phyloP scores from a whole-genome alignment of 192 early-diverging fungal genomes.

The Gonapodya prolifera region DNA sequence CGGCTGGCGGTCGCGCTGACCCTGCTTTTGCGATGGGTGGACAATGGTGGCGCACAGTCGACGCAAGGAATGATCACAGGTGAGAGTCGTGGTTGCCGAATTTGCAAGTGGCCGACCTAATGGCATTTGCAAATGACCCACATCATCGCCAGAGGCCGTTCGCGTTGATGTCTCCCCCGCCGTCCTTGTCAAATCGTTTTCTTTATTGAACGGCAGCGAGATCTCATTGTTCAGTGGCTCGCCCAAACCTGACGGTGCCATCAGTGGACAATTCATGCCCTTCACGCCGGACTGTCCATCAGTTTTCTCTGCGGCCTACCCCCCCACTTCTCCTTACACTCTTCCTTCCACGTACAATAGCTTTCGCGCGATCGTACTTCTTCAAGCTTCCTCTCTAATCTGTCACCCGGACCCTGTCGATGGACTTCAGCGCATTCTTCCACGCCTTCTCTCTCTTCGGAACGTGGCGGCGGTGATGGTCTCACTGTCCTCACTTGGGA shows the following conservation, averaged over 20 bases:
- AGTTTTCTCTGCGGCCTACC: not conserved
- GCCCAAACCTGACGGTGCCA: not conserved
- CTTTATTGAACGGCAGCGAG: not conserved
- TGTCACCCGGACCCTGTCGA: not conserved
- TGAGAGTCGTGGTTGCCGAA: no score
- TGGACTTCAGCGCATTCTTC: not conserved
- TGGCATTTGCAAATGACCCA: no score
- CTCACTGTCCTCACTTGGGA: not conserved
- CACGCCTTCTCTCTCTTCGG: not conserved
- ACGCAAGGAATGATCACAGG: not conserved
- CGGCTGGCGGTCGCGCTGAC: not conserved
- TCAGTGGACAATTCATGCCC: not conserved
- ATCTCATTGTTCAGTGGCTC: not conserved
- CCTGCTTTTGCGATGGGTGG: no score
- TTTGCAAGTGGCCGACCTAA: no score
- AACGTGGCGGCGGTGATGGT: not conserved
- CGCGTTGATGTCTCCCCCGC: no score
- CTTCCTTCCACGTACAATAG: not conserved
- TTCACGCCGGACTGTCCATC: not conserved
- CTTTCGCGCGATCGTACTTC: not conserved
- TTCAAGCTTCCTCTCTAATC: not conserved
- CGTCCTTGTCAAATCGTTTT: not conserved
- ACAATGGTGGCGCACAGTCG: no score
- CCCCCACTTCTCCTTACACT: not conserved
- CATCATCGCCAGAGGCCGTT: no score